Evolutionary conservation across 2,329 filamentous ascomycete genomes (phyloP).

Genomic region (Cladorrhinum sp.): DNA sequence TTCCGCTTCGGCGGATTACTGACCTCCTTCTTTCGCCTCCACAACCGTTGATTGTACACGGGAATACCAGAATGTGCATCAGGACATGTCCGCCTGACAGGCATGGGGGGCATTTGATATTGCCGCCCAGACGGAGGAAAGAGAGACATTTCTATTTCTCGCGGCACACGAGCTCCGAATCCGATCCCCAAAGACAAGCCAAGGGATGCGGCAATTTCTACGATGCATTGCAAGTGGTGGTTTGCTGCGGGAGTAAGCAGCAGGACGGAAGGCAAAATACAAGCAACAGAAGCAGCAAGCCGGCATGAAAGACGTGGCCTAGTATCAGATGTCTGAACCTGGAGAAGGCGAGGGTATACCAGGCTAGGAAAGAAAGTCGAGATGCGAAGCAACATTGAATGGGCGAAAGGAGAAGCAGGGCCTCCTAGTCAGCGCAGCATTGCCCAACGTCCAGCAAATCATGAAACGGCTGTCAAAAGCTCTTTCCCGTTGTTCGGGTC

Average conservation of each 20-base stretch:
- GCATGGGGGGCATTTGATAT: background rate
- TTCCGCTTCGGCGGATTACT: slow-evolving; percentile 17
- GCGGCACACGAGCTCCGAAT: background rate
- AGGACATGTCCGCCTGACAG: background rate
- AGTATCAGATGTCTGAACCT: background rate
- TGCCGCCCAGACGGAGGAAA: slow-evolving; percentile 3
- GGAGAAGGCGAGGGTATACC: background rate
- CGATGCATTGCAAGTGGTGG: background rate
- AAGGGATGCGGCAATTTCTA: background rate
- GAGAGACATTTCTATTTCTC: background rate
- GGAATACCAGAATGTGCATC: background rate
- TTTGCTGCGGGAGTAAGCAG: background rate
- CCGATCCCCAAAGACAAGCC: background rate
- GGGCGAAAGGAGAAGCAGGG: background rate
- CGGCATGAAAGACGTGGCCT: background rate
- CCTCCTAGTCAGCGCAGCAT: background rate
- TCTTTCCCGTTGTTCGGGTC: background rate
- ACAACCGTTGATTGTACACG: background rate
- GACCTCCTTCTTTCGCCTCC: slow-evolving; percentile 4
- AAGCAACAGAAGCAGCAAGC: background rate
- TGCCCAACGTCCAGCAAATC: background rate
- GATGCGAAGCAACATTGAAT: background rate
- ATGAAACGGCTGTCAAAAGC: background rate
- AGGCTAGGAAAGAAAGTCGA: background rate
- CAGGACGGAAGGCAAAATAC: background rate